These are phyloP conservation scores for Paecilomyces dactylethromorphus DNA, from an alignment of 2,329 filamentous ascomycete species.

Conservation along the genomic window DNA sequence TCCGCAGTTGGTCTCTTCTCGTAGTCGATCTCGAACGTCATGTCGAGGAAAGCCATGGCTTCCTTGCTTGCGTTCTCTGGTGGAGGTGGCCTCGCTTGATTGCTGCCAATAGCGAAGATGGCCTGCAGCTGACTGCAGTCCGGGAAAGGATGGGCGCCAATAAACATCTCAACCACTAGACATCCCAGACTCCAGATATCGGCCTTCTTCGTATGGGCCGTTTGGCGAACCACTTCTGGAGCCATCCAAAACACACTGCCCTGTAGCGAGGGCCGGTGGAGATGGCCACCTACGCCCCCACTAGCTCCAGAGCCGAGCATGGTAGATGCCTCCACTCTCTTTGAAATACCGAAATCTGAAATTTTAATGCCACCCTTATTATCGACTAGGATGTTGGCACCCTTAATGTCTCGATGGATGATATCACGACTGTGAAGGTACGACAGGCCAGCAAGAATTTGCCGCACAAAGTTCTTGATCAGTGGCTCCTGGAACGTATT, in stretches of 20 bases:
- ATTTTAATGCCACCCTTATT: slow-evolving; percentile 99
- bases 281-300: slow-evolving; percentile 31
- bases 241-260: slow-evolving; percentile 99
- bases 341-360: slow-evolving; percentile 97
- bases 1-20: slow-evolving; percentile 87
- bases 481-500: slow-evolving; percentile 89
- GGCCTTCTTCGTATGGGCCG: slow-evolving; percentile 94
- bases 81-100: slow-evolving; percentile 78
- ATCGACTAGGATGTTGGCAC: slow-evolving; percentile 96
- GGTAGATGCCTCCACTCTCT: slow-evolving; percentile 90
- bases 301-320: slow-evolving; percentile 51
- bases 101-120: slow-evolving; percentile 95
- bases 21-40: slow-evolving; percentile 94
- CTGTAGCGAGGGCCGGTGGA: slow-evolving; percentile 68
- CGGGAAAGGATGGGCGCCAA: slow-evolving; percentile 89
- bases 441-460: slow-evolving; percentile 85
- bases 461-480: slow-evolving; percentile 91
- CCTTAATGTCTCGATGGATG: slow-evolving; percentile 98
- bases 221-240: slow-evolving; percentile 95
- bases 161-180: slow-evolving; percentile 98
- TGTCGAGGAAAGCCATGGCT: slow-evolving; percentile 72
- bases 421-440: slow-evolving; percentile 94
- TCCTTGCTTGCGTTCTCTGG: slow-evolving; percentile 81
- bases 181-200: slow-evolving; percentile 98
- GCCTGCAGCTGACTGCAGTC: slow-evolving; percentile 96